Evolutionary conservation across 129 eudicot species (phyloP).

Genomic region (Erigeron canadensis): DNA sequence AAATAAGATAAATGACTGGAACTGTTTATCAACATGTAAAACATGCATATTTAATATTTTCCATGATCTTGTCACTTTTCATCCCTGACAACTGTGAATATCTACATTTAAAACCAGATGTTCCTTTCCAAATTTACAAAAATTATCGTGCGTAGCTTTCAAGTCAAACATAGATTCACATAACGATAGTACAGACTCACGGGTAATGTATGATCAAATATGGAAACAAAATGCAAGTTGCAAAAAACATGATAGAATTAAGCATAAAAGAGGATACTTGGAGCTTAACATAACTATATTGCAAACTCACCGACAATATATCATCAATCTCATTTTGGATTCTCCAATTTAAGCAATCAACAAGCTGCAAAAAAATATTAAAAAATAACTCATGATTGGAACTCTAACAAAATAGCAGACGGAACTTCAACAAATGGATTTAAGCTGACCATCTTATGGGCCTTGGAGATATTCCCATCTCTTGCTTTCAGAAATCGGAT

Average conservation of each 20-base stretch:
- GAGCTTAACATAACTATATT: conserved; percentile 9
- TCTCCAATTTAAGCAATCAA: conserved; percentile 90
- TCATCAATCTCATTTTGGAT: conserved; percentile 80
- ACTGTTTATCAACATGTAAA: conserved; percentile 11
- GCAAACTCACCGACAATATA: conserved; percentile 72
- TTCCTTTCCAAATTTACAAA: background rate
- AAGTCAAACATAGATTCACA: background rate
- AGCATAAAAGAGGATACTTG: background rate
- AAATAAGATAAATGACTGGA: conserved; percentile 1
- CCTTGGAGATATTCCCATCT: conserved; percentile 78
- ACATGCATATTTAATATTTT: conserved; percentile 5
- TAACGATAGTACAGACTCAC: background rate
- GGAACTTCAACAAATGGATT: background rate
- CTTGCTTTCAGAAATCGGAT: conserved; percentile 90
- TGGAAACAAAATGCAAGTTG: conserved; percentile 5
- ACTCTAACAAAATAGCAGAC: conserved; percentile 1
- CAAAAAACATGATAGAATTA: conserved; percentile 8
- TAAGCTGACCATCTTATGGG: conserved; percentile 69
- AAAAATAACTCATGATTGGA: conserved; percentile 2
- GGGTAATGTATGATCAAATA: background rate
- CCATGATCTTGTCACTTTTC: background rate
- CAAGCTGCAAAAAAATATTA: conserved; percentile 57
- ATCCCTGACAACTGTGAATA: background rate
- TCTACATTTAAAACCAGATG: conserved; percentile 10
- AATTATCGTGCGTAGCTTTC: background rate